Conservation (phyloP, 2,329 filamentous ascomycete species). For the Xylaria sp. region DNA sequence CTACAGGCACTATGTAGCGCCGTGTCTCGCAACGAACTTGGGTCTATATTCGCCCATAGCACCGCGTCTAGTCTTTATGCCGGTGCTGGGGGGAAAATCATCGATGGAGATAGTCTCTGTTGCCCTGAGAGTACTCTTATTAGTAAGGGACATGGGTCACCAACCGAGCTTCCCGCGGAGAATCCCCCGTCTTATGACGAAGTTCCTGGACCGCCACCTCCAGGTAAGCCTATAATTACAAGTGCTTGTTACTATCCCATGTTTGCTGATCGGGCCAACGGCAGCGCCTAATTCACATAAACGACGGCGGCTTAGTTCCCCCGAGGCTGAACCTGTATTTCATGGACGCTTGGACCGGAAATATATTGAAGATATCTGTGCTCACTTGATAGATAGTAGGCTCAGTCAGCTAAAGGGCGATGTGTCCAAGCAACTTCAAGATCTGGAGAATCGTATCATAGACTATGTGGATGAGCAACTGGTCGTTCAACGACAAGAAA, state of each 20-base stretch:
- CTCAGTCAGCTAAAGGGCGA: slow-evolving; percentile 22
- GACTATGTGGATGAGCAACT: slow-evolving; percentile 27
- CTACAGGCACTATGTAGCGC: slow-evolving; percentile 24
- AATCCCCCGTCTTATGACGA: slow-evolving; percentile 28
- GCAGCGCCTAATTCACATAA: slow-evolving; percentile 10
- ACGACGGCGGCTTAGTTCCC: slow-evolving; percentile 15
- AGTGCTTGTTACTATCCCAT: background rate
- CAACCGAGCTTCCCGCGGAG: slow-evolving; percentile 16
- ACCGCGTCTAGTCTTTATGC: slow-evolving; percentile 24
- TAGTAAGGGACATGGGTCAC: slow-evolving; percentile 1
- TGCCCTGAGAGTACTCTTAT: background rate
- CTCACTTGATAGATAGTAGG: slow-evolving; percentile 24
- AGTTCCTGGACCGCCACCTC: slow-evolving; percentile 16
- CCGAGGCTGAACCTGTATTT: slow-evolving; percentile 4
- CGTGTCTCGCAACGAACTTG: slow-evolving; percentile 22
- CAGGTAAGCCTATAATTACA: slow-evolving; percentile 16
- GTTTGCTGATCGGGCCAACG: slow-evolving; percentile 5
- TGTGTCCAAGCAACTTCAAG: slow-evolving; percentile 20
- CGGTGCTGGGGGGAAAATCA: slow-evolving; percentile 20
- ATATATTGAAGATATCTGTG: slow-evolving; percentile 29
- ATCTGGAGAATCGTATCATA: slow-evolving; percentile 26
- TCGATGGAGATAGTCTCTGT: slow-evolving; percentile 23
- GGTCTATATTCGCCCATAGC: slow-evolving; percentile 21
- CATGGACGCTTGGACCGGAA: slow-evolving; percentile 19
- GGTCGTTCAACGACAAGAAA: slow-evolving; percentile 13